Base-by-base conservation (phyloP, 176 grass and related monocot genomes). In the Ensete ventricosum region DNA sequence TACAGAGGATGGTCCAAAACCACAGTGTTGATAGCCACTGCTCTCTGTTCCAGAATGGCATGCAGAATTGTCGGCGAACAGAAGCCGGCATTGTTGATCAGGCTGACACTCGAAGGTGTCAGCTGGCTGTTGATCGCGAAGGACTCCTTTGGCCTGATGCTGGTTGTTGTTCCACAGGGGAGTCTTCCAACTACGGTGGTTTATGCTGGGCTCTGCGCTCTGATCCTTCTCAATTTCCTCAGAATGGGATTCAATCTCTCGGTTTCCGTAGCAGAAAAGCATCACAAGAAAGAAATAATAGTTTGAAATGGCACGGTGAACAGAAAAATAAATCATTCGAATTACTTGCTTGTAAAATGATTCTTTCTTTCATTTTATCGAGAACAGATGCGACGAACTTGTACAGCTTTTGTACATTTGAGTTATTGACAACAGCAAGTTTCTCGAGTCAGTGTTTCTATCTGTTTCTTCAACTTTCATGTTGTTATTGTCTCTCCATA, bases 1-100 rank as follows among this genome's bases (percentile, higher is more conserved):
- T 94, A 91, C 82, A 82, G 91, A 1, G 91, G 91, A 27, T 87
- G 91, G 54, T 99, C 96, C 55, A 94, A 84, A 73, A 99, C 96
- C 34, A 90, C 91, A 34, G 79, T 99, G 76, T 78, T 79, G 9
- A 84, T 99, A 79, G 91, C 91, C 70, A 89, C 91, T 73, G 86
- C 84, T 34, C 78, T 99, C 7, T 99, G 91, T 67, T 85, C 91
- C 53, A 88, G 96, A 54, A 95, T 99, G 91, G 88, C 90, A 79
- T 89, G 91, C 87, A 88, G 88, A 73, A 91, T 99, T 17, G 83
- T 91, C 70, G 96, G 96, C 53, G 91, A 94, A 76, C 84, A 87
- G 80, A 76, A 54, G 78, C 84, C 86, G 53, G 87, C 84, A 69
- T 82, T 86, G 86, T 66, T 74, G 72, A 87, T 89, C 55, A 88